A percentile compares a stretch with the other conserved stretches of the same genome.
Conservation (phyloP, 768 basidiomycete genomes). For the Pleurotus sapidus region DNA sequence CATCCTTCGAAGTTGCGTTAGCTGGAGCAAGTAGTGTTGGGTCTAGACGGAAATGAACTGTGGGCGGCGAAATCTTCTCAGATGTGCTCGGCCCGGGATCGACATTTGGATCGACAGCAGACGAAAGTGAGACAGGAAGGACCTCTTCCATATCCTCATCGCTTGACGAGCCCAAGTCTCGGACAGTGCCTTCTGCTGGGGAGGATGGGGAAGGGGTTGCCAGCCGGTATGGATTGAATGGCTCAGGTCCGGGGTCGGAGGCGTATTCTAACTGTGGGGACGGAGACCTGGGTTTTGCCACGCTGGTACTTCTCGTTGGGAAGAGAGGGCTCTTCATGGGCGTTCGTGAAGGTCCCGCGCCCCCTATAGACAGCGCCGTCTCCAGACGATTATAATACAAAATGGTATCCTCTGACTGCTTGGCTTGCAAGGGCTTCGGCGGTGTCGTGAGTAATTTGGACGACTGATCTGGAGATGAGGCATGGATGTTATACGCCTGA, state of each 20-base stretch:
- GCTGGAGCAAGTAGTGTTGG: too few species aligned
- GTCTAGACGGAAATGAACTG: too few species aligned
- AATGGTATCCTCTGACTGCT: neutral
- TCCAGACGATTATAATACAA: constrained; percentile 57
- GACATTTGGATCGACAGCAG: too few species aligned
- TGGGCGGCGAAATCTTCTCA: too few species aligned
- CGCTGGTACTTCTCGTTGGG: neutral
- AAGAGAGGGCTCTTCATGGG: constrained; percentile 9
- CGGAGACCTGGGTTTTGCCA: neutral
- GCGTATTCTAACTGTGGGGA: constrained; percentile 2
- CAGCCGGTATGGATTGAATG: neutral
- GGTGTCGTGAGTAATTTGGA: constrained; percentile 11
- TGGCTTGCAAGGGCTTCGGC: neutral
- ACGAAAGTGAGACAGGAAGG: neutral
- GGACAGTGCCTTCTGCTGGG: neutral
- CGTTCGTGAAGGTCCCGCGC: constrained; percentile 38
- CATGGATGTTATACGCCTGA: neutral
- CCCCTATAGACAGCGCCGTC: constrained; percentile 65
- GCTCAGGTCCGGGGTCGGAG: neutral
- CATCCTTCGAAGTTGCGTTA: too few species aligned
- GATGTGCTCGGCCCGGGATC: too few species aligned
- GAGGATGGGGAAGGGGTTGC: neutral
- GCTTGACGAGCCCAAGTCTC: constrained; percentile 13
- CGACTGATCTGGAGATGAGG: constrained; percentile 6
- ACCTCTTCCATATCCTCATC: constrained; percentile 39